These are phyloP conservation scores for Populus trichocarpa DNA, from an alignment of 441 rosid genomes.

Conservation along the genomic window DNA sequence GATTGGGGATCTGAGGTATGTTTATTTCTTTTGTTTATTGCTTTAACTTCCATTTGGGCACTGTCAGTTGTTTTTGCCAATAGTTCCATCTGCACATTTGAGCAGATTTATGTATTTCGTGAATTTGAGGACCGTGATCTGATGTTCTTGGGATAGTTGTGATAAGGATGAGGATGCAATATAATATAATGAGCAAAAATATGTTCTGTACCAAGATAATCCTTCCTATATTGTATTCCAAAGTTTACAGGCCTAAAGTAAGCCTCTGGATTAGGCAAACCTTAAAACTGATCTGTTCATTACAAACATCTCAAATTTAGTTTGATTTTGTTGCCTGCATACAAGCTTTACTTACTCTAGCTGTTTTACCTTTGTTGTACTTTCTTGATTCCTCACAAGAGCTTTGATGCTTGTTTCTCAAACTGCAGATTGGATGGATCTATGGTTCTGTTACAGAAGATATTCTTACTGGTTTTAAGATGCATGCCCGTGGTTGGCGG, in stretches of 20 bases:
- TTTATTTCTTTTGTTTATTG: background rate
- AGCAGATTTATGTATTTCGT: background rate
- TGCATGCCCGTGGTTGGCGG: too few species aligned
- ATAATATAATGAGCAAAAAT: background rate
- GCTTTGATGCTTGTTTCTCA: background rate
- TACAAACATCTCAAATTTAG: background rate
- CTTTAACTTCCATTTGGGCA: background rate
- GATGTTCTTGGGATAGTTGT: background rate
- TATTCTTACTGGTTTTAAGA: too few species aligned
- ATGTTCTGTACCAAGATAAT: background rate
- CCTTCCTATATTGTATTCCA: background rate
- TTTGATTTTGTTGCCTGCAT: background rate
- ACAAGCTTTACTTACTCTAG: background rate
- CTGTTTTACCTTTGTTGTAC: background rate
- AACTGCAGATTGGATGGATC: constrained; percentile 93
- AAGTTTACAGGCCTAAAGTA: background rate
- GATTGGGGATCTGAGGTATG: constrained; percentile 96
- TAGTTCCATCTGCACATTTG: background rate
- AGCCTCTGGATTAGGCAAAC: background rate
- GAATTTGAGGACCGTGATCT: background rate
- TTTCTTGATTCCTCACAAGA: background rate
- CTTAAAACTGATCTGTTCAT: background rate
- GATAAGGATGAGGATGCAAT: background rate
- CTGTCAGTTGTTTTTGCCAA: background rate
- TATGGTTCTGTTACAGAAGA: constrained; percentile 41